Evolutionary conservation across 768 basidiomycete species (phyloP).

Genomic region (Hypholoma fasciculare): DNA sequence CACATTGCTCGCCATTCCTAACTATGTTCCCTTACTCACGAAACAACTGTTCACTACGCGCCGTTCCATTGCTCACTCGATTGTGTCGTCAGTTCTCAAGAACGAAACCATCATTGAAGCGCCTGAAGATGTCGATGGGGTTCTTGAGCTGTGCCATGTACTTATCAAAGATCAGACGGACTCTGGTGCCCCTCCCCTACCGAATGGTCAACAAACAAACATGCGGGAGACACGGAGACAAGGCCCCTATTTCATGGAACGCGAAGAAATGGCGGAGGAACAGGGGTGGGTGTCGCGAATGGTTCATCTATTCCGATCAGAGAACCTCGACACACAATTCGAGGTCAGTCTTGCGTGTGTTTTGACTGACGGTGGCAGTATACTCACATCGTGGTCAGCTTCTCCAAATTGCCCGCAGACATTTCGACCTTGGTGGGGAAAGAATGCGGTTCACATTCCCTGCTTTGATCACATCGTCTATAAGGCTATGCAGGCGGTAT

Average conservation of each 20-base stretch:
- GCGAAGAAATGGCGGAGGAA: slow-evolving; percentile 95
- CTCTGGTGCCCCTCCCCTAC: slow-evolving; percentile 30
- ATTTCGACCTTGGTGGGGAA: slow-evolving; percentile 91
- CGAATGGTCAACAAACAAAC: slow-evolving; percentile 33
- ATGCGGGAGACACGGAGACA: slow-evolving; percentile 52
- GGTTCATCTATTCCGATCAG: slow-evolving; percentile 92
- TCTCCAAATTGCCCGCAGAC: slow-evolving; percentile 85
- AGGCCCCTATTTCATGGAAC: slow-evolving; percentile 63
- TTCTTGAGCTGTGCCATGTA: slow-evolving; percentile 90
- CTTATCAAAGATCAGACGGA: slow-evolving; percentile 85
- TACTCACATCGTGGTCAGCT: slow-evolving; percentile 49
- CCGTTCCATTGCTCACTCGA: slow-evolving; percentile 90
- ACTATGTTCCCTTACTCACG: slow-evolving; percentile 79
- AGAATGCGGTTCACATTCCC: slow-evolving; percentile 97
- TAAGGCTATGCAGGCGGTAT: slow-evolving; percentile 91
- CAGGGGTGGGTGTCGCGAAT: slow-evolving; percentile 99
- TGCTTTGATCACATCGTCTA: slow-evolving; percentile 89
- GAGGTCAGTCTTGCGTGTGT: slow-evolving; percentile 53
- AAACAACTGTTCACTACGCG: slow-evolving; percentile 90
- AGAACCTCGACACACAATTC: slow-evolving; percentile 86
- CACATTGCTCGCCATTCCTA: slow-evolving; percentile 94
- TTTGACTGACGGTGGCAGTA: not conserved
- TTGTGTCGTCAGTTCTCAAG: slow-evolving; percentile 92
- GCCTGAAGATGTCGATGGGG: slow-evolving; percentile 92
- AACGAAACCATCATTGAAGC: slow-evolving; percentile 95